phyloP scores from a whole-genome alignment of 371 early-diverging fungal genomes.

The Lichtheimia hyalospora region DNA sequence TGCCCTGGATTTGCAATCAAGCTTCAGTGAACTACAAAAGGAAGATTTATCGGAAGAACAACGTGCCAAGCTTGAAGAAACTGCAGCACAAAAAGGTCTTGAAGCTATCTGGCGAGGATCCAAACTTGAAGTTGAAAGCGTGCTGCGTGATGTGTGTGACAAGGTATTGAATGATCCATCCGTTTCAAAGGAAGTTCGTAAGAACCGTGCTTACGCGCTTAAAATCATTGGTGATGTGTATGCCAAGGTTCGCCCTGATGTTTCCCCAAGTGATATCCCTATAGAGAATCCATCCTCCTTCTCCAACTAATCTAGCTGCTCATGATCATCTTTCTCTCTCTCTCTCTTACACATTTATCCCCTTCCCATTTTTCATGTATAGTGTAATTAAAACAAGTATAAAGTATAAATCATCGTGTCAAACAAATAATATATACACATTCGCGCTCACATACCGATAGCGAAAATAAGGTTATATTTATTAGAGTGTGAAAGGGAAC shows the following conservation, averaged over 20 bases:
- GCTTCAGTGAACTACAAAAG: constrained; percentile 82
- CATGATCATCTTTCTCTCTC: not conserved
- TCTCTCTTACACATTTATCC: not conserved
- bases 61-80: constrained; percentile 66
- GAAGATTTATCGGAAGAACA: constrained; percentile 77
- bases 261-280: constrained; percentile 37
- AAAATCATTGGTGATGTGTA: constrained; percentile 75
- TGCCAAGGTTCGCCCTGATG: constrained; percentile 55
- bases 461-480: too few relatives aligned
- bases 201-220: constrained; percentile 70
- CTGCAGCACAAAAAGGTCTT: constrained; percentile 76
- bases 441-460: too few relatives aligned
- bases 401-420: too few relatives aligned
- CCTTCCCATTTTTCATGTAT: not conserved
- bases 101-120: constrained; percentile 93
- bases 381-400: too few relatives aligned
- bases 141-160: constrained; percentile 91
- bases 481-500: not conserved
- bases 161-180: constrained; percentile 67
- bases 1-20: constrained; percentile 88
- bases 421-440: too few relatives aligned
- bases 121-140: constrained; percentile 92
- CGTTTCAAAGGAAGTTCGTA: constrained; percentile 48
- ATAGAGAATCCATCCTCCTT: constrained; percentile 24
- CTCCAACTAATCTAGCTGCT: not conserved